Base-by-base conservation (phyloP, 306 rosid genomes). In the Abrus pulchellus region DNA sequence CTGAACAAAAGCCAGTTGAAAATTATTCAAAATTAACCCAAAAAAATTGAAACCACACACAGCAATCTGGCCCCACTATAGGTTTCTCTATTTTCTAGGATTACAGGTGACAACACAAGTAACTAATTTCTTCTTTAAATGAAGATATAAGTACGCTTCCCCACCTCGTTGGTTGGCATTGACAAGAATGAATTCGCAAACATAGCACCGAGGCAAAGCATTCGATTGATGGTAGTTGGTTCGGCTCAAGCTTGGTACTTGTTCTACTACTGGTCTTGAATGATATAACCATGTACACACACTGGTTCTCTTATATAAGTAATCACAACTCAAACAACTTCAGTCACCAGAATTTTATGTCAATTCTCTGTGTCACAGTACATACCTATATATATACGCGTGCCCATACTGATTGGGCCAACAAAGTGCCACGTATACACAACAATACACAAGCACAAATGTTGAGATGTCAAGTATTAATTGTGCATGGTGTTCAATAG, bases 41-140 rank as follows among this genome's bases (percentile, higher is more conserved):
- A 38, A 64, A 43, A 36, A 36, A 36, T 44, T 65, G 57, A 77
- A 44, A 47, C 76, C 41, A 45, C 20, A 20, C 66, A 67, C 64
- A 47, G 38, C 63, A 56, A 66, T 20, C 54, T 41, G 20, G 82
- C 62, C 81, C 68, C 74, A 53, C 50, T 30, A 76, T 13, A n/a
- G 34, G 73, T 50, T 53, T 30, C 41, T 60, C 6, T 14, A 3
- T 13, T 45, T n/a, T n/a, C 1, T 43, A 12, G 10, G 20, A 14
- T 28, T 20, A 36, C 9, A 53, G 12, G 41, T 53, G 52, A 20
- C 20, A 20, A 20, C 20, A 20, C 1, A 29, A 33, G 5, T 54
- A 60, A 59, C 40, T 5, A 41, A 47, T n/a, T n/a, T 8, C 43
- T 64, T 45, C 29, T 36, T 36, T 36, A 36, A 2, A 64, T 65